These are phyloP conservation scores for Fagus sylvatica DNA, from an alignment of 306 rosid species.

Conservation along the genomic window DNA sequence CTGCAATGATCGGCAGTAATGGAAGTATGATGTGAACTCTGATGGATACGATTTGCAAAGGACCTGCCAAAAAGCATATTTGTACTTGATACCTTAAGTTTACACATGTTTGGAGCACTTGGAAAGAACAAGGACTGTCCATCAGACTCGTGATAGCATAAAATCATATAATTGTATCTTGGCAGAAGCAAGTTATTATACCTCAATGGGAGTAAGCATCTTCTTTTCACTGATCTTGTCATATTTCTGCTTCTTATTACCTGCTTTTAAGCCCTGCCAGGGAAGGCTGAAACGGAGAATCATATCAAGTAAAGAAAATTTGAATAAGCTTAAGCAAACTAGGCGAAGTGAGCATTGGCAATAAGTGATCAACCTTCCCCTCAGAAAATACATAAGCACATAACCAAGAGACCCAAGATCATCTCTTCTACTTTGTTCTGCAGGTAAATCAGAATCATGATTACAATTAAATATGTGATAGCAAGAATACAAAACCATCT, in stretches of 20 bases:
- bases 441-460: slow-evolving; percentile 26
- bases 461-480: not conserved
- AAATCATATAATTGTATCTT: not conserved
- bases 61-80: slow-evolving; percentile 42
- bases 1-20: slow-evolving; percentile 84
- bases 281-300: slow-evolving; percentile 76
- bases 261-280: slow-evolving; percentile 98
- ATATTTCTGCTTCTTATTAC: slow-evolving; percentile 91
- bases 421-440: slow-evolving; percentile 99
- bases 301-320: slow-evolving; percentile 23
- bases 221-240: slow-evolving; percentile 99
- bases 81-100: not conserved
- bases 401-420: slow-evolving; percentile 98
- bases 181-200: slow-evolving; percentile 34
- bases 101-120: not conserved
- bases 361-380: slow-evolving; percentile 78
- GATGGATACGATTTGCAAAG: slow-evolving; percentile 84
- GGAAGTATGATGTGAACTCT: slow-evolving; percentile 93
- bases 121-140: not conserved
- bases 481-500: slow-evolving; percentile 16
- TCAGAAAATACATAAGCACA: slow-evolving; percentile 93
- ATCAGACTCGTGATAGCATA: not conserved
- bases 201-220: slow-evolving; percentile 97
- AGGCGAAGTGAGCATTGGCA: slow-evolving; percentile 4
- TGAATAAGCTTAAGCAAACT: slow-evolving; percentile 3